These are phyloP conservation scores for Diaporthe vaccinii DNA, from an alignment of 2,329 filamentous ascomycete species.

Conservation along the genomic window DNA sequence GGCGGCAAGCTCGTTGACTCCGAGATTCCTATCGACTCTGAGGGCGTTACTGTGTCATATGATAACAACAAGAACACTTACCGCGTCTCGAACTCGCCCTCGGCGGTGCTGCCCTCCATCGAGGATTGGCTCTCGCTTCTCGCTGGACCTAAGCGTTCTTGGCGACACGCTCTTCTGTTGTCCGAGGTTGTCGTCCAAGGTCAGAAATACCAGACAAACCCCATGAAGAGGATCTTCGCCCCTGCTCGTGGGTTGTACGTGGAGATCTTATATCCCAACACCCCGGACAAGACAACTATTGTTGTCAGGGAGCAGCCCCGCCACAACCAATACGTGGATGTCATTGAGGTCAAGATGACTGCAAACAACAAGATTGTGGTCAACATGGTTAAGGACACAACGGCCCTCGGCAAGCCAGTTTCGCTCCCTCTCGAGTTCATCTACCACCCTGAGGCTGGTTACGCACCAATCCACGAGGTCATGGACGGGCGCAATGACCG, in stretches of 20 bases:
- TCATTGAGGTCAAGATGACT: constrained; percentile 85
- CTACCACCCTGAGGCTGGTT: constrained; percentile 95
- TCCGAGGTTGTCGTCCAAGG: constrained; percentile 95
- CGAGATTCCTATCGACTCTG: constrained; percentile 81
- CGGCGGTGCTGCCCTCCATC: constrained; percentile 79
- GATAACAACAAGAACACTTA: constrained; percentile 86
- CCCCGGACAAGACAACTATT: constrained; percentile 87
- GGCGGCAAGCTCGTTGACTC: constrained; percentile 85
- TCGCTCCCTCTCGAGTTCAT: constrained; percentile 88
- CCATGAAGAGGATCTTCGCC: constrained; percentile 90
- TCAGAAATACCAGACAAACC: constrained; percentile 97
- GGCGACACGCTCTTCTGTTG: constrained; percentile 94
- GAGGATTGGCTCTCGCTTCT: constrained; percentile 91
- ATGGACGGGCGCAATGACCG: constrained; percentile 97
- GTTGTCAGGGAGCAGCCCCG: constrained; percentile 88
- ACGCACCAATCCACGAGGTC: constrained; percentile 96
- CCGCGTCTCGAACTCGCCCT: constrained; percentile 82
- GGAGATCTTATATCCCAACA: constrained; percentile 85
- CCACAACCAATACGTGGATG: constrained; percentile 88
- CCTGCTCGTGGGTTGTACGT: constrained; percentile 89
- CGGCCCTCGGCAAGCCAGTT: constrained; percentile 85
- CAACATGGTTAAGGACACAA: constrained; percentile 94
- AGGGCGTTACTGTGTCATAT: constrained; percentile 87
- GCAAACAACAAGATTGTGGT: constrained; percentile 85
- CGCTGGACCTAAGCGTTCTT: constrained; percentile 87